Evolutionary conservation across 1,284 basidiomycete genomes (phyloP).

Genomic region (Rhodotorula sp.): DNA sequence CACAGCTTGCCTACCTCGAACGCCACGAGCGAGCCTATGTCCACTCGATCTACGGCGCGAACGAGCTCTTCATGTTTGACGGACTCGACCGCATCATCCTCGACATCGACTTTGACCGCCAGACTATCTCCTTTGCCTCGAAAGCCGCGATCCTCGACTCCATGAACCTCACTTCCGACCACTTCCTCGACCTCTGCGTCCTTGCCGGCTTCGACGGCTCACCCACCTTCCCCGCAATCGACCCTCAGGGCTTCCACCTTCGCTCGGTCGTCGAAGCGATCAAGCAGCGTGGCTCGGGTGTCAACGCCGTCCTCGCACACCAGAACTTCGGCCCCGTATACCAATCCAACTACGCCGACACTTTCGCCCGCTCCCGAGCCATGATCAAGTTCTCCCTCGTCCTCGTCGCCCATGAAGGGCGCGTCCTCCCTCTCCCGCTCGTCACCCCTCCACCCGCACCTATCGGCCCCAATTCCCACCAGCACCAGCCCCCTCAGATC

Average conservation of each 20-base stretch:
- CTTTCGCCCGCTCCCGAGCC: slow-evolving; percentile 83
- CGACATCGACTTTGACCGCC: slow-evolving; percentile 68
- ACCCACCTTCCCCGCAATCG: slow-evolving; percentile 74
- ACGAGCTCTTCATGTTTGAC: slow-evolving; percentile 81
- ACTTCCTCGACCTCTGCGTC: slow-evolving; percentile 91
- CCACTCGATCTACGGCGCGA: slow-evolving; percentile 88
- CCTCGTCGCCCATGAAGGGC: slow-evolving; percentile 79
- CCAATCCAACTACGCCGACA: slow-evolving; percentile 60
- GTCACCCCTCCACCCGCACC: slow-evolving; percentile 59
- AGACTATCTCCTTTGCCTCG: slow-evolving; percentile 79
- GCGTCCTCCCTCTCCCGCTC: slow-evolving; percentile 81
- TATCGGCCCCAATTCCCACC: slow-evolving; percentile 43
- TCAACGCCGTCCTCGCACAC: slow-evolving; percentile 54
- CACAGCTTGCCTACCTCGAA: slow-evolving; percentile 92
- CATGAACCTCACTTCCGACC: slow-evolving; percentile 75
- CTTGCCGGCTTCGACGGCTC: slow-evolving; percentile 86
- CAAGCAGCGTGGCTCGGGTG: slow-evolving; percentile 82
- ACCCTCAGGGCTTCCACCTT: slow-evolving; percentile 70
- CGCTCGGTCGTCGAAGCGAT: slow-evolving; percentile 85
- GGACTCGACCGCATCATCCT: slow-evolving; percentile 90
- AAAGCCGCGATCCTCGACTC: slow-evolving; percentile 76
- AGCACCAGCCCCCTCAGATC: slow-evolving; percentile 51
- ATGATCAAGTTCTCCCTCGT: slow-evolving; percentile 93
- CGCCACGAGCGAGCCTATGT: slow-evolving; percentile 91
- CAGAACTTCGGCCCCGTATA: slow-evolving; percentile 39